Conservation (phyloP, 495 filamentous ascomycete genomes). For the Penicillium odoratum region DNA sequence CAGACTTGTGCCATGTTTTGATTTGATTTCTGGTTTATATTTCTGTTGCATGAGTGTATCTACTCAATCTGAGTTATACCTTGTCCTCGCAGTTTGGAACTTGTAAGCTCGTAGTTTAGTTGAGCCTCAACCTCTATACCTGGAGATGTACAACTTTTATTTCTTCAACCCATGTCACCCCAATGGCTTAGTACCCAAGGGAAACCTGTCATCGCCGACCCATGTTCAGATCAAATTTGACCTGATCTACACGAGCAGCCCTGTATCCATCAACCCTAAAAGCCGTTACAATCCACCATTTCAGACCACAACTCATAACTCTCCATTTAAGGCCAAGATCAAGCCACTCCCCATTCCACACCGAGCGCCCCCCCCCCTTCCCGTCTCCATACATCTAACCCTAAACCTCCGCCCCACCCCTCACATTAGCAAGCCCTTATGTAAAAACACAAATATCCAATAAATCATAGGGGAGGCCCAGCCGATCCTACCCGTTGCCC, state of each 20-base stretch:
- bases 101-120: neutral
- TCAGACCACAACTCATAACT: neutral
- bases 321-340: neutral
- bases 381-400: neutral
- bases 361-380: neutral
- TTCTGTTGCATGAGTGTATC: slow-evolving; percentile 23
- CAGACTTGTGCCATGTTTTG: slow-evolving; percentile 41
- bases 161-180: no score
- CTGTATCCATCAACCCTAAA: neutral
- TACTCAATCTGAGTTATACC: slow-evolving; percentile 28
- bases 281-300: neutral
- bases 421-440: neutral
- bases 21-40: slow-evolving; percentile 25
- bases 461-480: neutral
- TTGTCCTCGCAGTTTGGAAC: neutral
- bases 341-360: slow-evolving; percentile 1
- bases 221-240: no score
- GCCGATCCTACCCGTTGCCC: neutral
- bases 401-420: slow-evolving; percentile 7
- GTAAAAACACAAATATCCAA: neutral
- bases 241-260: no score
- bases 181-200: no score
- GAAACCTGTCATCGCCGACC: no score
- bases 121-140: neutral
- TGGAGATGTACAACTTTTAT: no score